Base-by-base conservation (phyloP, 345 rosid genomes). In the Citrus medica region DNA sequence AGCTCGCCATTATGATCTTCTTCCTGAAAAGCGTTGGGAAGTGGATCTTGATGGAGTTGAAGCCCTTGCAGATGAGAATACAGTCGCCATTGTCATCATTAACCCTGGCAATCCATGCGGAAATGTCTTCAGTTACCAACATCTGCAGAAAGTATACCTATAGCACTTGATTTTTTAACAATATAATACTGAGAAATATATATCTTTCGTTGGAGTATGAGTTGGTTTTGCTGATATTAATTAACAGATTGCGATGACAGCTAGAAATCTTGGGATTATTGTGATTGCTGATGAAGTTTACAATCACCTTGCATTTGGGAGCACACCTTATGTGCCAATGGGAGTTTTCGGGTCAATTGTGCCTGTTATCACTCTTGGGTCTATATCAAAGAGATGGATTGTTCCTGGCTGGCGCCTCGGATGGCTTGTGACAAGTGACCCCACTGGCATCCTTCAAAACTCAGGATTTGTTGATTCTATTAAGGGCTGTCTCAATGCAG, bases 381-480 rank as follows among this genome's bases (percentile, higher is more conserved):
- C 94, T 17, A 67, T 90, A 75, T 90, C 90, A 0, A 92, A 92
- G 77, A 87, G 89, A 79, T 90, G 92, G 92, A 76, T 84, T 24
- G 92, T 89, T 67, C 97, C 92, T 63, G 92, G 92, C 4, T 92
- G 94, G 97, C 82, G 87, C 66, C 77, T 89, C 58, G 92, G 97
- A 21, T 92, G 97, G 97, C 69, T 92, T 0, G 92, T 80, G 1
- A 72, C 78, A 28, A 80, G 63, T 71, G 94, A 90, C 75, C 90
- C 94, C 3, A 69, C 66, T 62, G 87, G 86, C 71, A 76, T 78
- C 46, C 83, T 90, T 58, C 70, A 77, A 76, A 48, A 84, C 24
- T 81, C 87, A 37, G 84, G 87, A 86, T 88, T 85, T 73, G 78
- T 72, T 19, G 82, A 83, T 19, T 6, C 40, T 19, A 79, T 86